Base-by-base conservation (phyloP, 768 basidiomycete genomes). In the Vararia minispora region DNA sequence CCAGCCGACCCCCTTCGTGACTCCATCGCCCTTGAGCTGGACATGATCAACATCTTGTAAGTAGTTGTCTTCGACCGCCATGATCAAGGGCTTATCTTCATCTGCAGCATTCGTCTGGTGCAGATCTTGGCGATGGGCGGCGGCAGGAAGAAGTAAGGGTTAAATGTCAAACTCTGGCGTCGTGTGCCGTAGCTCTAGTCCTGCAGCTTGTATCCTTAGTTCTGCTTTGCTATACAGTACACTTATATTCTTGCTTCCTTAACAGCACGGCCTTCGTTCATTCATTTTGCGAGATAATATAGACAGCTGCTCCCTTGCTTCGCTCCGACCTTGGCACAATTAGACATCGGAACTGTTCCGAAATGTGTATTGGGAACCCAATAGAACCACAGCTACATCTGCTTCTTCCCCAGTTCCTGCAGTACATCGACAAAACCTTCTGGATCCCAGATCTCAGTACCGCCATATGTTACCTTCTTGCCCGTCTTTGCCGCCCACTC, bases 381-480 rank as follows among this genome's bases (percentile, higher is more conserved):
- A n/a, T n/a, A n/a, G n/a, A n/a, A n/a, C n/a, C n/a, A n/a, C n/a
- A n/a, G 28, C 46, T 57, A 67, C n/a, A 50, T 43, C 43, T 37
- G 49, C 18, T 44, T 44, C 51, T 68, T 74, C 1, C 82, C 82
- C 13, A 89, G 60, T 28, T 64, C 68, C 37, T 75, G 76, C 48
- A 98, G 57, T 21, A 81, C 66, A 23, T 66, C 60, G 14, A 98
- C 68, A 55, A 99, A 98, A 33, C 78, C 76, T 54, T 72, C 76
- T 5, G 95, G 95, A 50, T 89, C 84, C 33, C 95, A 53, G 28
- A 99, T 91, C 55, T 98, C 95, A 13, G 94, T 98, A 14, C 88
- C 87, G 13, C 95, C 95, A 56, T 99, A 99, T 25, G 87, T 84
- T 31, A 98, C 76, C 45, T 75, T 68, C 59, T 89, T 88, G 11